Base-by-base conservation (phyloP, 2,329 filamentous ascomycete species). In the Lizonia empirigonia region DNA sequence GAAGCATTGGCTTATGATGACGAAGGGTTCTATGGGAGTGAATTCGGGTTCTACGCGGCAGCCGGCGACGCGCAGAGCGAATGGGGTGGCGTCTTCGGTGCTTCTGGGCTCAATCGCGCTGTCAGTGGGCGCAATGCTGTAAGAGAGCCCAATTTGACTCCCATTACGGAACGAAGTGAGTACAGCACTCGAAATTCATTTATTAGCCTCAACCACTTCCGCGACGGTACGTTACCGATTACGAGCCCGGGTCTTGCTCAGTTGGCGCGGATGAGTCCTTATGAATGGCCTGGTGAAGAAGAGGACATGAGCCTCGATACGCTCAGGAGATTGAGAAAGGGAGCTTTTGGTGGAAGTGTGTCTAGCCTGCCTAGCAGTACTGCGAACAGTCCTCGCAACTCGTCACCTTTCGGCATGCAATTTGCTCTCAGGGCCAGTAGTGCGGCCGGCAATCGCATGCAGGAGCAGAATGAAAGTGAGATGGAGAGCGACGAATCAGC, bases 181-280 rank as follows among this genome's bases (percentile, higher is more conserved):
- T 97, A 96, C 78, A 96, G 91, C 33, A 96, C 95, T 52, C 85
- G 94, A 35, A 97, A 97, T 69, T 95, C 90, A 1, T 84, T 96
- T 51, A 89, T 95, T 77, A 90, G 88, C 51, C 77, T 93, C 55
- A 83, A 84, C 19, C 75, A 77, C 45, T 74, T 76, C 52, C 69
- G 74, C 9, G 52, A 83, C 79, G 50, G 83, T 77, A 32, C 76
- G 69, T 49, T 70, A 26, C 74, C 80, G 0, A 64, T 90, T 2
- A 79, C 85, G 24, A 90, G 87, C 59, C 50, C 50, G 13, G 88
- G 88, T 0, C 78, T 96, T 19, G 88, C 89, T 0, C 89, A 96
- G 68, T 77, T 96, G 19, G 88, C 90, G 19, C 56, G 72, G 6
- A 69, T 85, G 44, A 80, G 77, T 44, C 74, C 80, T 1, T 76